phyloP scores from a whole-genome alignment of 768 basidiomycete species.

The Boletus rubescentipes region DNA sequence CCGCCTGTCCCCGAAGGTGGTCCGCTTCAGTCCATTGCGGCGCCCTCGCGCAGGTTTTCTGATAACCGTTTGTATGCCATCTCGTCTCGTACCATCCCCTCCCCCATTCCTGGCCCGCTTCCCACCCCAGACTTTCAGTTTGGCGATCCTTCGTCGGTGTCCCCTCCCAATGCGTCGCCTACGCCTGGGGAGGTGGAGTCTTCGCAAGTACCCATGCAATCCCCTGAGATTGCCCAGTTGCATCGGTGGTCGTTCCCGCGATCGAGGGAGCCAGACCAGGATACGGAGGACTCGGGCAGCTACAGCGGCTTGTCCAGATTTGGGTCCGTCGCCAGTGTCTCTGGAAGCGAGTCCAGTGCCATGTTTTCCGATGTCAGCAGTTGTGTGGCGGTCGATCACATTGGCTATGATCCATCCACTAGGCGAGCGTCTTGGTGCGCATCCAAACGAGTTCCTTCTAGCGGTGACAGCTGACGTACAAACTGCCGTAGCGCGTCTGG shows the following conservation, averaged over 20 bases:
- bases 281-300: conserved; percentile 51
- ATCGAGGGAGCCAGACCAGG: conserved; percentile 42
- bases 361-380: conserved; percentile 48
- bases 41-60: conserved; percentile 30
- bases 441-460: conserved; percentile 5
- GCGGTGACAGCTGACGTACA: conserved; percentile 27
- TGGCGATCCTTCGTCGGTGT: conserved; percentile 51
- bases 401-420: conserved; percentile 32
- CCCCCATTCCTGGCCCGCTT: conserved; percentile 52
- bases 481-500: conserved; percentile 30
- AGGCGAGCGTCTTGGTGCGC: conserved; percentile 34
- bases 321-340: conserved; percentile 58
- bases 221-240: conserved; percentile 44
- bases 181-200: conserved; percentile 46
- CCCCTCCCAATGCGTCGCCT: conserved; percentile 47
- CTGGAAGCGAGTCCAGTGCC: conserved; percentile 58
- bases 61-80: conserved; percentile 51
- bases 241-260: conserved; percentile 46
- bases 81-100: conserved; percentile 47
- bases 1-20: conserved; percentile 27
- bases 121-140: conserved; percentile 65
- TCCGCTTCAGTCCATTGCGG: conserved; percentile 7
- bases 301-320: conserved; percentile 53
- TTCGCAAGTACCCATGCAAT: conserved; percentile 27
- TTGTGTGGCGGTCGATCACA: conserved; percentile 32